A percentile compares a stretch with the other conserved stretches of the same genome.
Evolutionary conservation across 768 basidiomycete species (phyloP).

Genomic region (Kwoniella dejecticola): DNA sequence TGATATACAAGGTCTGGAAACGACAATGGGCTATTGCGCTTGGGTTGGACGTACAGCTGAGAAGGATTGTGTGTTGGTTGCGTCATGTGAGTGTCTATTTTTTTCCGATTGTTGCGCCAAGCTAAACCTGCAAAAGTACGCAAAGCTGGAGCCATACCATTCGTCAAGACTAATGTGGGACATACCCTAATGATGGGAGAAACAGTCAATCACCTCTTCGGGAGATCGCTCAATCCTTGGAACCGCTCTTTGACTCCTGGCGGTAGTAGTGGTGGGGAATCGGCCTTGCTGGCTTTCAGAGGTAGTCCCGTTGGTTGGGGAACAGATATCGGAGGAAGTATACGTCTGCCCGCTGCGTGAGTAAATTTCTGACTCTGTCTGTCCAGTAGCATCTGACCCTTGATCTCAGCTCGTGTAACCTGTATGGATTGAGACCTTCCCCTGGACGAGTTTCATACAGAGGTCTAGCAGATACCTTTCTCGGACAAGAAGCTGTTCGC

Average conservation of each 20-base stretch:
- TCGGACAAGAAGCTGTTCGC: not conserved
- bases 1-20: not conserved
- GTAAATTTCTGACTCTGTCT: not conserved
- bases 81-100: not conserved
- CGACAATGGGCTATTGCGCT: not conserved
- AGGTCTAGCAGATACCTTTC: not conserved
- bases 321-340: slow-evolving; percentile 12
- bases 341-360: slow-evolving; percentile 3
- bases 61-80: not conserved
- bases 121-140: not conserved
- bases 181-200: slow-evolving; percentile 32
- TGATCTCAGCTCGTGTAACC: not conserved
- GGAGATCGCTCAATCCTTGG: slow-evolving; percentile 22
- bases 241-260: slow-evolving; percentile 24
- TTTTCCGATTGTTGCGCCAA: not conserved
- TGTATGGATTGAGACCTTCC: not conserved
- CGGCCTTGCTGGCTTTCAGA: slow-evolving; percentile 21
- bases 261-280: slow-evolving; percentile 26
- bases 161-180: slow-evolving; percentile 14
- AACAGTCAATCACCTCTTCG: slow-evolving; percentile 21
- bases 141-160: slow-evolving; percentile 1
- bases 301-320: slow-evolving; percentile 12
- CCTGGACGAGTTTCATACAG: not conserved
- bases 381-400: not conserved
- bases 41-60: not conserved